A percentile compares a stretch with the other conserved stretches of the same genome.
Evolutionary conservation across 225 moss, liverwort and hornwort species (phyloP).

Genomic region (Asterella californica): DNA sequence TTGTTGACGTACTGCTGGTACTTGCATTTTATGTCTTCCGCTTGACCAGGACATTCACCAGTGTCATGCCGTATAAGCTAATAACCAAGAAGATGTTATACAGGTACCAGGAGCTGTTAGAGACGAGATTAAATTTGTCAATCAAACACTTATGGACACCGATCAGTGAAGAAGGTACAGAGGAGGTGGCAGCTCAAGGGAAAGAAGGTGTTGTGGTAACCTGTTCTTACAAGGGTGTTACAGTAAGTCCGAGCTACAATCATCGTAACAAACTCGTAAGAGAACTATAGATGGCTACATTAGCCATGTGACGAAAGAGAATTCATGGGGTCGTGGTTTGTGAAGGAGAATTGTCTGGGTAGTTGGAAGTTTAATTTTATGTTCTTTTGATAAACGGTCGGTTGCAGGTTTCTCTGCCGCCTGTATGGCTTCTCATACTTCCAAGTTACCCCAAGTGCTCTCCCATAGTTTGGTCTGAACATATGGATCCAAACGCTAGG

Average conservation of each 20-base stretch:
- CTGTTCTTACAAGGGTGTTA: slow-evolving; percentile 73
- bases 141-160: slow-evolving; percentile 79
- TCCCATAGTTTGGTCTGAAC: slow-evolving; percentile 64
- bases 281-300: too few species aligned
- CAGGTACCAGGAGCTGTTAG: slow-evolving; percentile 64
- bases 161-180: slow-evolving; percentile 77
- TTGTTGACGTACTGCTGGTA: too few species aligned
- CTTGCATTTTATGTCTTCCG: too few species aligned
- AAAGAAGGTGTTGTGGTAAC: slow-evolving; percentile 83
- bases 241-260: slow-evolving; percentile 57
- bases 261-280: slow-evolving; percentile 53
- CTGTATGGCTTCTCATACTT: slow-evolving; percentile 62
- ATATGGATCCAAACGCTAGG: slow-evolving; percentile 62
- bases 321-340: too few species aligned
- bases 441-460: slow-evolving; percentile 82
- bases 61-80: too few species aligned
- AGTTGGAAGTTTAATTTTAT: too few species aligned
- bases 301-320: too few species aligned
- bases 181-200: slow-evolving; percentile 73
- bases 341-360: background rate
- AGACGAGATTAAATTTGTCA: slow-evolving; percentile 70
- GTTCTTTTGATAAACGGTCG: background rate
- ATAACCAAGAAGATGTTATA: slow-evolving; percentile 36
- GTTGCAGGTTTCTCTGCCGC: slow-evolving; percentile 64
- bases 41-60: slow-evolving; percentile 4